A percentile compares a stretch with the other conserved stretches of the same genome.
Conservation (phyloP, 805 yeast species). For the Lipomyces sp. region DNA sequence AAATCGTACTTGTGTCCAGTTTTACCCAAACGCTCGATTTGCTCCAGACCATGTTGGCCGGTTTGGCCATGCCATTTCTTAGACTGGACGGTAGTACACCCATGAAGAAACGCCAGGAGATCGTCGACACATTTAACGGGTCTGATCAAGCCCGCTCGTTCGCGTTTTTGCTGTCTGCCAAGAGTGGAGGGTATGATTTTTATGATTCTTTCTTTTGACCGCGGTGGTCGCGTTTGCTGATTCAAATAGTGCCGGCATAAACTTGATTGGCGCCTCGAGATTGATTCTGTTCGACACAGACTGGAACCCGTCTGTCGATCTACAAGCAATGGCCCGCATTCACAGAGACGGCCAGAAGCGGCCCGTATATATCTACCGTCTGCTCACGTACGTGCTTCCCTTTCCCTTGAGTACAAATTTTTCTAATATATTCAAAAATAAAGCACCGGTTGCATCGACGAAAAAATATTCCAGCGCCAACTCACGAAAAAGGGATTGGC, state of each 20-base stretch:
- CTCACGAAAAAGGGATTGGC: conserved; percentile 80
- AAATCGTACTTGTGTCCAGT: conserved; percentile 83
- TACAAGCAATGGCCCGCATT: conserved; percentile 94
- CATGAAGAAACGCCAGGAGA: conserved; percentile 61
- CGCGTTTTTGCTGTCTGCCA: conserved; percentile 80
- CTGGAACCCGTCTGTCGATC: conserved; percentile 94
- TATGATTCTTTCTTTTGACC: no score
- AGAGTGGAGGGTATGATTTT: conserved; percentile 76
- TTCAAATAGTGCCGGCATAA: conserved; percentile 65
- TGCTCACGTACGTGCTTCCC: conserved; percentile 57
- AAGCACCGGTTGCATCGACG: conserved; percentile 84
- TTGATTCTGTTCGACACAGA: conserved; percentile 87
- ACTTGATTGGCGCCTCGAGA: conserved; percentile 87
- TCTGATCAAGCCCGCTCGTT: conserved; percentile 50
- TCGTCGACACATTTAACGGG: conserved; percentile 73
- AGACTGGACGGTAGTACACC: conserved; percentile 88
- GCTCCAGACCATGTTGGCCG: conserved; percentile 60
- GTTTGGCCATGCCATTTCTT: conserved; percentile 55
- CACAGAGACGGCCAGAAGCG: conserved; percentile 90
- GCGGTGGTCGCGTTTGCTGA: neutral
- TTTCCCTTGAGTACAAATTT: no score
- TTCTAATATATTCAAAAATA: no score
- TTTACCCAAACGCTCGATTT: conserved; percentile 86
- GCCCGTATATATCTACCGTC: conserved; percentile 79
- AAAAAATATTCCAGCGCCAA: conserved; percentile 91